Percentiles rank a stretch among this genome's conserved stretches.
These are phyloP conservation scores for Leccinum cinnamomeum DNA, from an alignment of 1,284 basidiomycete species.

Conservation along the genomic window DNA sequence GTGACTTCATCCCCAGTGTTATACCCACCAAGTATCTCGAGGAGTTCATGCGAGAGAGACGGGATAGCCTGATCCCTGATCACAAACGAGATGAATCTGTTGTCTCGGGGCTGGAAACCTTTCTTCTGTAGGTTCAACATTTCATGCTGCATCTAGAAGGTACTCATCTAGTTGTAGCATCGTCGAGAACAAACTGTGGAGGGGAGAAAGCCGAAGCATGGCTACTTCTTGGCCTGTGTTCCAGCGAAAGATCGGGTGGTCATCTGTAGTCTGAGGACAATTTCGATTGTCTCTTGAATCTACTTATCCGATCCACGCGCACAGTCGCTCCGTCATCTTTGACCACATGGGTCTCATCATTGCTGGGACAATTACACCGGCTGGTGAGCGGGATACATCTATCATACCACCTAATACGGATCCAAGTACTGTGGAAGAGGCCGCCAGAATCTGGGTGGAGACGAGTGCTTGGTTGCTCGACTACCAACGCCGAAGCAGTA, in stretches of 20 bases:
- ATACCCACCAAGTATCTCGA: constrained; percentile 55
- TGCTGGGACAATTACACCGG: constrained; percentile 35
- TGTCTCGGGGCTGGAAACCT: constrained; percentile 60
- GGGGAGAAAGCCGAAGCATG: constrained; percentile 58
- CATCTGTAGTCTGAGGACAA: constrained; percentile 50
- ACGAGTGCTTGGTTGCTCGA: constrained; percentile 63
- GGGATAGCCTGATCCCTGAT: constrained; percentile 40
- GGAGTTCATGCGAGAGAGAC: constrained; percentile 43
- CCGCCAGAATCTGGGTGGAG: constrained; percentile 68
- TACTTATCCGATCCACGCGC: constrained; percentile 16
- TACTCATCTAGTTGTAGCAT: constrained; percentile 44
- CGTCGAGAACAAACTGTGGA: constrained; percentile 73
- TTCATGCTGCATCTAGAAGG: constrained; percentile 2
- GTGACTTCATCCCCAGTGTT: constrained; percentile 68
- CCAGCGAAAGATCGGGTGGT: constrained; percentile 67
- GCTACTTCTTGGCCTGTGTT: constrained; percentile 56
- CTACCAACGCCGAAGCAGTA: constrained; percentile 52
- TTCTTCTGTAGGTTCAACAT: constrained; percentile 50
- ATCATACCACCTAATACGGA: constrained; percentile 60
- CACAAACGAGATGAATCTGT: constrained; percentile 51
- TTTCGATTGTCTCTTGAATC: constrained; percentile 7
- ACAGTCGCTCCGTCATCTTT: constrained; percentile 51
- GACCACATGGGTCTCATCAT: constrained; percentile 55
- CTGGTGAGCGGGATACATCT: constrained; percentile 36
- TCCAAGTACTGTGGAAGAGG: constrained; percentile 42